A percentile compares a stretch with the other conserved stretches of the same genome.
phyloP scores from a whole-genome alignment of 805 yeast species.

The Candida orba region DNA sequence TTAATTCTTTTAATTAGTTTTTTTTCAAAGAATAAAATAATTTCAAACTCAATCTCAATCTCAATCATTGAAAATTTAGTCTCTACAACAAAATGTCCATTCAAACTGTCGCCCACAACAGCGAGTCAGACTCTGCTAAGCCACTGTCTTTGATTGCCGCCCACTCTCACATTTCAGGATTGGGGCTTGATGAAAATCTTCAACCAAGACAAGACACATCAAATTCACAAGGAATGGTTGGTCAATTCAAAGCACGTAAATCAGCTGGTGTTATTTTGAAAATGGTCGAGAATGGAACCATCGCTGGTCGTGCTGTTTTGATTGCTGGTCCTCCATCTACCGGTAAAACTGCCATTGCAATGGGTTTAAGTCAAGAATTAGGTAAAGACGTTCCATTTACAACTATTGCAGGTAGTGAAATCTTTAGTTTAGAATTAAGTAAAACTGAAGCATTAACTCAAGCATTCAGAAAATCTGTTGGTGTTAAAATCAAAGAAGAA shows the following conservation, averaged over 20 bases:
- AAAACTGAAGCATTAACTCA: slow-evolving; percentile 96
- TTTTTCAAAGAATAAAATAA: too few species aligned
- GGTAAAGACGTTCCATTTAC: slow-evolving; percentile 83
- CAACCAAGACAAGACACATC: slow-evolving; percentile 60
- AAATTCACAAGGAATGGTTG: slow-evolving; percentile 91
- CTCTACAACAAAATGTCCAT: slow-evolving; percentile 24
- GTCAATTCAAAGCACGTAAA: slow-evolving; percentile 88
- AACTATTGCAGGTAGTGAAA: slow-evolving; percentile 89
- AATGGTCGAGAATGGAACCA: slow-evolving; percentile 88
- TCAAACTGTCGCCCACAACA: slow-evolving; percentile 32
- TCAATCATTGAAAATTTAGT: too few species aligned
- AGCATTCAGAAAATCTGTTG: slow-evolving; percentile 93
- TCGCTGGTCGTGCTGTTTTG: slow-evolving; percentile 94
- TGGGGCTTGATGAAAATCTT: slow-evolving; percentile 90
- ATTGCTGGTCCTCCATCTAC: slow-evolving; percentile 98
- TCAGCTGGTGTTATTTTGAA: slow-evolving; percentile 94
- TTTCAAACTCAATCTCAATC: too few species aligned
- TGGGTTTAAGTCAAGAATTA: slow-evolving; percentile 76
- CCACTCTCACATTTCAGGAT: slow-evolving; percentile 95
- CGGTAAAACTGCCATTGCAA: slow-evolving; percentile 97
- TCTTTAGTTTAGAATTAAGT: slow-evolving; percentile 83
- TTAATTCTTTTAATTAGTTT: too few species aligned
- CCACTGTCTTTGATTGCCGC: slow-evolving; percentile 86
- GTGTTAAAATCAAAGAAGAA: slow-evolving; percentile 91
- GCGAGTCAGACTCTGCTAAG: slow-evolving; percentile 32